These are phyloP conservation scores for Artemisia annua DNA, from an alignment of 129 eudicot genomes.

Conservation along the genomic window DNA sequence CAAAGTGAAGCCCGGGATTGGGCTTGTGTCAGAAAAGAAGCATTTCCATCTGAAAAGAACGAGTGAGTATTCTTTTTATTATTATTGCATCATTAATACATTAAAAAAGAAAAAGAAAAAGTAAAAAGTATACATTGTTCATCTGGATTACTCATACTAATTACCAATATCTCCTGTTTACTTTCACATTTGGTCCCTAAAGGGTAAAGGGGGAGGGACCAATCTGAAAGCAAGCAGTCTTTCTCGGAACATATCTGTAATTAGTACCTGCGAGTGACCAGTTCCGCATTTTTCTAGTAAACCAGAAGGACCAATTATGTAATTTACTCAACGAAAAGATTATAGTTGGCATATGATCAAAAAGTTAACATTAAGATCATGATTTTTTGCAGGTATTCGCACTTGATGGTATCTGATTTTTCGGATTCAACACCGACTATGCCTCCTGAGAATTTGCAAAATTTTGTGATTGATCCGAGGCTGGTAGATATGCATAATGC, in stretches of 20 bases:
- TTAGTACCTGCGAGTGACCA: too few species aligned
- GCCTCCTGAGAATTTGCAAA: constrained; percentile 90
- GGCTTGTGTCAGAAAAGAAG: constrained; percentile 93
- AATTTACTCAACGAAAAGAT: not conserved
- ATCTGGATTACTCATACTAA: too few species aligned
- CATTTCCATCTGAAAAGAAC: constrained; percentile 80
- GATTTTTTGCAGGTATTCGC: constrained; percentile 57
- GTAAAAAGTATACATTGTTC: too few species aligned
- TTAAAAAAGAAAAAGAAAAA: too few species aligned
- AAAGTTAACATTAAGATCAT: not conserved
- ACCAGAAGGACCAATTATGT: too few species aligned
- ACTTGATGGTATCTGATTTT: constrained; percentile 79
- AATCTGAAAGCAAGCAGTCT: too few species aligned
- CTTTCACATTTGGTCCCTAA: too few species aligned
- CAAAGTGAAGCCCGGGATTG: constrained; percentile 64
- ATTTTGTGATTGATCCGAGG: constrained; percentile 74
- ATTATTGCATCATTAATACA: not conserved
- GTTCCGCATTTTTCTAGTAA: too few species aligned
- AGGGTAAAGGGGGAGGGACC: too few species aligned
- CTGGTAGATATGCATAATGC: constrained; percentile 46
- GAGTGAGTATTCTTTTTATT: constrained; percentile 52
- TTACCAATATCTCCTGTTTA: too few species aligned
- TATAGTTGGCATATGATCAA: not conserved
- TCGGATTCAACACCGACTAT: constrained; percentile 85
- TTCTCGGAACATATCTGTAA: too few species aligned